Evolutionary conservation across 176 grass and related monocot genomes (phyloP), one percentile per base, ranked within the genome.

Genomic region (Urochloa ruziziensis): DNA sequence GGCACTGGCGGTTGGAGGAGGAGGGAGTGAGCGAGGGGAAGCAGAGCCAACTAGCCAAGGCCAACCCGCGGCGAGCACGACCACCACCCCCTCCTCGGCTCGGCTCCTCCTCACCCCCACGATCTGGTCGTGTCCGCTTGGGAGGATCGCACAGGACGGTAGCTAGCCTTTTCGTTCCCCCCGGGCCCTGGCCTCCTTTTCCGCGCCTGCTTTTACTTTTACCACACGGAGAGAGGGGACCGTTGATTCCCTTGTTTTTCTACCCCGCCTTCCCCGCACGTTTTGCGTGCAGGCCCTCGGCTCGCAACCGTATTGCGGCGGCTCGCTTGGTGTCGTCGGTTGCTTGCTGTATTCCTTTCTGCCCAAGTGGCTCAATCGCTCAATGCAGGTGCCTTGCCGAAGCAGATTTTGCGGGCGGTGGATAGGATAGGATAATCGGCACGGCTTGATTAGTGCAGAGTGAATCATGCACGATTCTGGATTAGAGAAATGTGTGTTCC

Each of bases 111-210:
- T 40, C 4, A 37, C 30, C 46, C 15, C 68, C 84, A 87, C 78
- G 85, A 75, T 87, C 85, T 75, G 77, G 77, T 16, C 52, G 79
- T 82, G 70, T 51, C 70, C 44, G 28, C 80, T 73, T 51, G 70
- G 70, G 46, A 73, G 70, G 27, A 32, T 51, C 70, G 70, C 70
- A 33, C 70, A 33, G 44, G 44, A 33, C 68, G 70, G 70, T 21
- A 28, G 46, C 70, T 30, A 19, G 5, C 27, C 70, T 51, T 73
- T 73, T 32, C 27, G 16, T 46, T 24, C 67, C 40, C 37, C 4
- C 9, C 15, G 13, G 13, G 13, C 17, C 63, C 17, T 0, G 16
- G 18, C 32, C 19, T n/a, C 12, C 59, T 25, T 33, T 53, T 62
- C 12, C 73, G 57, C 68, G 56, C 51, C 47, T 16, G 23, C 23